Base-by-base conservation (phyloP, 345 rosid genomes). In the Arabidopsis arenosa region DNA sequence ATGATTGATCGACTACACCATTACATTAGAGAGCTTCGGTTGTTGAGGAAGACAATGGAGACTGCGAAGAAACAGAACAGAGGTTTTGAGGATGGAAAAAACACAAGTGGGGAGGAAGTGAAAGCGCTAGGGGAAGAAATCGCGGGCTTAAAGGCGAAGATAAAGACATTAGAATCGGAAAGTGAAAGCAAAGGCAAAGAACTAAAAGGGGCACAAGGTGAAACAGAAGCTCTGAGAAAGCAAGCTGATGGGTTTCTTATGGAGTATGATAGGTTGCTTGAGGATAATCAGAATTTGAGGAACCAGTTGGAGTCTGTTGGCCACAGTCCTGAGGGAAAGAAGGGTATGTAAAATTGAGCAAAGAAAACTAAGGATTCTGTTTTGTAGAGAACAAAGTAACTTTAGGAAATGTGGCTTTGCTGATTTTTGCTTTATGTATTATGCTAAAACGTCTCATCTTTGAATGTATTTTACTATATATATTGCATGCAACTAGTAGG, bases 1-100 rank as follows among this genome's bases (percentile, higher is more conserved):
- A 93, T 93, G 98, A 87, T 91, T 21, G 98, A 93, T 70, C 78
- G 98, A 68, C 73, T 91, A 59, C 98, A 93, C 80, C 89, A 93
- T 67, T 91, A 89, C 85, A 91, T 90, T 11, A 88, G 96, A 79
- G 97, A 93, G 52, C 88, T 93, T 14, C 84, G 90, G 3, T 55
- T 85, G 11, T 85, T 93, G 13, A 85, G 97, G 71, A 91, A 89
- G 86, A 79, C 91, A 52, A 88, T 87, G 90, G 97, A 93, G 75
- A 82, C 81, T 54, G 85, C 82, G 21, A 92, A 90, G 90, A 90
- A 87, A 77, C 93, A 89, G 64, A 83, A 68, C 79, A 82, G 88
- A 68, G 76, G 96, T 8, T 53, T 74, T 6, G 92, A 88, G 11
- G 94, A 87, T 17, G 88, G 83, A 9, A 88, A 88, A 52, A 83